Base-by-base conservation (phyloP, 805 yeast species). In the Pichia membranifaciens region DNA sequence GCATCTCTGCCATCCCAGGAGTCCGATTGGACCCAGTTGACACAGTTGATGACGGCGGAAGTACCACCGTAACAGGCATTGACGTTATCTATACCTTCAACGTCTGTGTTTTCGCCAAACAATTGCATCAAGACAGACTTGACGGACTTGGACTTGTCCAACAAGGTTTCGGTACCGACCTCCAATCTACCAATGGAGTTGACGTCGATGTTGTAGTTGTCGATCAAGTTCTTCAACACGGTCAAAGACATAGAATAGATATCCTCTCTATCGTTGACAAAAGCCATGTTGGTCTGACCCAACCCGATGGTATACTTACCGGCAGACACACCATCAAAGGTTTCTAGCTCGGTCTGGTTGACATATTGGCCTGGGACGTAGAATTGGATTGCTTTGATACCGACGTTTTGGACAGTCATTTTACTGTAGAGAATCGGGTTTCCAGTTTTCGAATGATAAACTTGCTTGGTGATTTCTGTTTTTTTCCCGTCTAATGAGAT, bases 51-150 rank as follows among this genome's bases (percentile, higher is more conserved):
- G 28, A 93, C 78, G 10, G 99, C 98, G 60, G 82, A 81, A 54
- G 98, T 91, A 68, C 98, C 99, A 68, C 99, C 99, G 69, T 93
- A 93, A 74, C 99, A 93, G 29, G 99, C 99, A 69, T 93, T 93
- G 60, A 89, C 67, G 55, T 96, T 89, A 70, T 93, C 99, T 53
- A 93, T 74, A 70, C 99, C 99, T 72, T 93, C 99, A 58, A 91
- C 75, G 63, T 93, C 98, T 59, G 75, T 69, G 76, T 93, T 93
- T 45, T 79, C 91, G 50, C 84, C 88, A 57, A 93, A 83, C 56
- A 93, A 79, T 72, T 90, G 97, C 87, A 89, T 91, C 68, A 93
- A 76, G 37, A 93, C 96, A 33, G 96, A 81, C 74, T 93, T 93
- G 63, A 91, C 96, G 38, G 96, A 85, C 75, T 93, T 93, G 58